Percentiles rank a stretch among this genome's conserved stretches.
Evolutionary conservation across 306 rosid species (phyloP).

Genomic region (Medicago ruthenica): DNA sequence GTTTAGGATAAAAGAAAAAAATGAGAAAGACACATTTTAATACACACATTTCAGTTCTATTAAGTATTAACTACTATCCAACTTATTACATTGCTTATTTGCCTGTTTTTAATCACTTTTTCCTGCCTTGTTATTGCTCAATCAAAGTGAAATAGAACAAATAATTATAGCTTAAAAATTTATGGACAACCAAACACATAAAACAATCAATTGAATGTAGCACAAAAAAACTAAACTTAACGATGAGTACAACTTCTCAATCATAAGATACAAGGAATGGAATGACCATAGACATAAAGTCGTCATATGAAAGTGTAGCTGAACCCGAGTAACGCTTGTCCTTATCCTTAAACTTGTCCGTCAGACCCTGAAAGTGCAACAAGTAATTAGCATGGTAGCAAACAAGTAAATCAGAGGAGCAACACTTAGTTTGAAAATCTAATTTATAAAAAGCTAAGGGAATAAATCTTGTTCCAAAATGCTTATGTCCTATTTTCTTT

Average conservation of each 20-base stretch:
- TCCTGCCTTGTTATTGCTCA: background rate
- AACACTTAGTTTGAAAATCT: background rate
- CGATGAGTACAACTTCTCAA: constrained; percentile 42
- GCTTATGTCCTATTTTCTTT: constrained; percentile 7
- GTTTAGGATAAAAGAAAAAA: background rate
- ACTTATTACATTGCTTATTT: constrained; percentile 2
- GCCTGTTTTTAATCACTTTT: background rate
- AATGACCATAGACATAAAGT: constrained; percentile 77
- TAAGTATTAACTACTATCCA: background rate
- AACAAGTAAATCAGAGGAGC: constrained; percentile 1
- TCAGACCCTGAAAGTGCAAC: constrained; percentile 77
- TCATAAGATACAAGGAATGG: constrained; percentile 84
- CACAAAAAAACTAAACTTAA: constrained; percentile 31
- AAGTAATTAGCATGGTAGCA: constrained; percentile 16
- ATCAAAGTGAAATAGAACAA: constrained; percentile 13
- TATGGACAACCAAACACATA: constrained; percentile 28
- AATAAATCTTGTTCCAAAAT: constrained; percentile 21
- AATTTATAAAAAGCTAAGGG: background rate
- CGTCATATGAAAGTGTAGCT: constrained; percentile 66
- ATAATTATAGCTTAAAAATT: constrained; percentile 27
- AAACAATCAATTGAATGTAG: constrained; percentile 50
- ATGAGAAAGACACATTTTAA: background rate
- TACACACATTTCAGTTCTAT: background rate
- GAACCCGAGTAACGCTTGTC: constrained; percentile 69
- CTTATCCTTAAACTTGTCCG: constrained; percentile 89